Conservation (phyloP, 2,329 filamentous ascomycete species). For the Chaetomium sp. region DNA sequence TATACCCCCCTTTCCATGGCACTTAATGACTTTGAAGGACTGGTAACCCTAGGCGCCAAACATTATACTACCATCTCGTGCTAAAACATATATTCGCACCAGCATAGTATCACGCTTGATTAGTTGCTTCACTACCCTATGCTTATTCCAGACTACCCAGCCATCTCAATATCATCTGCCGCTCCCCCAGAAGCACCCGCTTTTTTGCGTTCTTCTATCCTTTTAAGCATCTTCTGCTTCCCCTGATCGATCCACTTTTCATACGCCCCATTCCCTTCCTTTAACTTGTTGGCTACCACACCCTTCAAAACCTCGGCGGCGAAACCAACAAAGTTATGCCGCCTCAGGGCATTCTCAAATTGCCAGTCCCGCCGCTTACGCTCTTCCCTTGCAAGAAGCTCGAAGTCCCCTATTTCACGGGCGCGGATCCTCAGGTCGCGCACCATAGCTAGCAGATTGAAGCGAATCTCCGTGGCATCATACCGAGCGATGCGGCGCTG, state of each 20-base stretch:
- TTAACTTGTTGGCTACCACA: constrained; percentile 69
- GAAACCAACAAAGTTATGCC: constrained; percentile 96
- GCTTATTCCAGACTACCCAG: constrained; percentile 16
- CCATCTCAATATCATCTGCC: constrained; percentile 28
- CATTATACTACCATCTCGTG: too few species aligned
- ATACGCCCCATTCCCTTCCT: constrained; percentile 59
- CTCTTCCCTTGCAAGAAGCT: constrained; percentile 72
- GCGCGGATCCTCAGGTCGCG: constrained; percentile 73
- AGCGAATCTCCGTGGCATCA: constrained; percentile 79
- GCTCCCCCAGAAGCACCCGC: constrained; percentile 22
- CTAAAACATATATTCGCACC: too few species aligned
- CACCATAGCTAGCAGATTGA: constrained; percentile 92
- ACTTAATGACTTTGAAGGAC: too few species aligned
- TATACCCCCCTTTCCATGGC: too few species aligned
- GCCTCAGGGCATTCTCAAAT: constrained; percentile 87
- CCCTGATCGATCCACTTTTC: constrained; percentile 65
- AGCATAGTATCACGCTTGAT: too few species aligned
- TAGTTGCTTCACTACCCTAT: too few species aligned
- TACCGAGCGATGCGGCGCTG: constrained; percentile 79
- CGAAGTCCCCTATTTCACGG: constrained; percentile 72
- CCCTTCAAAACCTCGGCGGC: constrained; percentile 84
- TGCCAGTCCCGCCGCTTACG: constrained; percentile 79
- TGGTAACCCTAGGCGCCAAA: too few species aligned
- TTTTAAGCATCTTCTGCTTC: constrained; percentile 27
- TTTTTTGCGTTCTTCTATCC: constrained; percentile 29